A percentile compares a stretch with the other conserved stretches of the same genome.
These are phyloP conservation scores for Quercus phellos DNA, from an alignment of 331 rosid species.

Conservation along the genomic window DNA sequence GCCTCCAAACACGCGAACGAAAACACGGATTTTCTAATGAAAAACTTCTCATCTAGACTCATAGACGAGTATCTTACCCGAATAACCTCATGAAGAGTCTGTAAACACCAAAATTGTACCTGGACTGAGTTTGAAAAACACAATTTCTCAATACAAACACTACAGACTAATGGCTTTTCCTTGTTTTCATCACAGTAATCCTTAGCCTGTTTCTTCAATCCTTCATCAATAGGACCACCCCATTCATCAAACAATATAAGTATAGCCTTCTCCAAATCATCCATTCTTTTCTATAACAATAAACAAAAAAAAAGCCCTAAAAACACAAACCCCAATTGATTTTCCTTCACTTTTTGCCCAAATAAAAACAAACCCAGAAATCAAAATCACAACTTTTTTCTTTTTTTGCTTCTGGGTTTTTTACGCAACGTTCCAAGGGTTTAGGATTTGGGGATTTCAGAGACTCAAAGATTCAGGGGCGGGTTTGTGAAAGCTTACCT, in stretches of 20 bases:
- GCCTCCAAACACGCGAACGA: slow-evolving; percentile 64
- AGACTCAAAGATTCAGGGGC: slow-evolving; percentile 10
- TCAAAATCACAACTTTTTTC: neutral
- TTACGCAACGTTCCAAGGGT: slow-evolving; percentile 1
- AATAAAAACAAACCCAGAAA: slow-evolving; percentile 3
- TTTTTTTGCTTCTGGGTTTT: slow-evolving; percentile 10
- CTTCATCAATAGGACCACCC: slow-evolving; percentile 50
- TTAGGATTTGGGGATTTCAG: slow-evolving; percentile 1
- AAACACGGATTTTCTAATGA: slow-evolving; percentile 69
- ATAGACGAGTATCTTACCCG: slow-evolving; percentile 57
- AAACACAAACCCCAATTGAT: slow-evolving; percentile 1
- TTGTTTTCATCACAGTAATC: slow-evolving; percentile 61
- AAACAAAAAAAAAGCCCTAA: neutral
- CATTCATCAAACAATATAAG: slow-evolving; percentile 84
- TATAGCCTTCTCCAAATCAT: slow-evolving; percentile 80
- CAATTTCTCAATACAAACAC: slow-evolving; percentile 67
- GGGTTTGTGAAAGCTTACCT: slow-evolving; percentile 35
- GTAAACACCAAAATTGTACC: slow-evolving; percentile 93
- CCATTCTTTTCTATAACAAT: slow-evolving; percentile 40
- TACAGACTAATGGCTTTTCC: slow-evolving; percentile 59
- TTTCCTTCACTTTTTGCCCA: neutral
- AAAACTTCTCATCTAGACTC: slow-evolving; percentile 62
- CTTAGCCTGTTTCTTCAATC: slow-evolving; percentile 62
- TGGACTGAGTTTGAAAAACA: slow-evolving; percentile 63
- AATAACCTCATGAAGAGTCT: slow-evolving; percentile 74